phyloP scores from a whole-genome alignment of 2,329 filamentous ascomycete genomes.

The Cytospora schulzeri region DNA sequence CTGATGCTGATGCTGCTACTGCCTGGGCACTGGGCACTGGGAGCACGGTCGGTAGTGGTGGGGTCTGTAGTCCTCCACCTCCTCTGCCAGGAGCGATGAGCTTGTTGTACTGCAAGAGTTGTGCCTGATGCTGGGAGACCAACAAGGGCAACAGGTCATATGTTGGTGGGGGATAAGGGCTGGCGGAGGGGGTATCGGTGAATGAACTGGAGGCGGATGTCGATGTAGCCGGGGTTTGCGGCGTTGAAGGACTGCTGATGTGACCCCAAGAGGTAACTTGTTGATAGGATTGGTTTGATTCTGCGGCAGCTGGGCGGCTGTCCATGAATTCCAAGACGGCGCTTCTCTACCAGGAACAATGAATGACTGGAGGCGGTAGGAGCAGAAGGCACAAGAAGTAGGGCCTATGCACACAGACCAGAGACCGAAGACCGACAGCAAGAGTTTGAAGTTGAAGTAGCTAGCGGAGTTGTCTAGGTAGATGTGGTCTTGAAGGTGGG shows the following conservation, averaged over 20 bases:
- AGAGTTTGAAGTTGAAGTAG: background rate
- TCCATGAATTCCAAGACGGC: constrained; percentile 48
- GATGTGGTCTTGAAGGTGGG: background rate
- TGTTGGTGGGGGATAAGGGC: constrained; percentile 41
- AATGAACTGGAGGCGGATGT: constrained; percentile 38
- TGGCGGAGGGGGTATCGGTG: constrained; percentile 35
- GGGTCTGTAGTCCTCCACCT: constrained; percentile 56
- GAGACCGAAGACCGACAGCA: background rate
- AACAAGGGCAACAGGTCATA: constrained; percentile 60
- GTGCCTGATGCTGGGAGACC: constrained; percentile 63
- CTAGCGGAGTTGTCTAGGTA: background rate
- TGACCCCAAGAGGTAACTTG: constrained; percentile 44
- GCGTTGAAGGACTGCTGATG: constrained; percentile 36
- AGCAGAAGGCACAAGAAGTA: constrained; percentile 5
- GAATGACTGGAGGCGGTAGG: constrained; percentile 14
- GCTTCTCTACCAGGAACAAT: constrained; percentile 16
- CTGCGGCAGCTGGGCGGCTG: constrained; percentile 51
- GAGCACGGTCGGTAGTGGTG: constrained; percentile 57
- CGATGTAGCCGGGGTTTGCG: constrained; percentile 36
- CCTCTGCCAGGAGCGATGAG: constrained; percentile 60
- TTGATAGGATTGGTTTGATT: constrained; percentile 51
- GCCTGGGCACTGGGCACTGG: constrained; percentile 60
- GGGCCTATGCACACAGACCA: background rate
- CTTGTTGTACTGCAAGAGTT: constrained; percentile 67
- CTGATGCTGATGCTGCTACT: constrained; percentile 53